phyloP scores from a whole-genome alignment of 140 eudicot genomes.

The Erigeron philadelphicus region DNA sequence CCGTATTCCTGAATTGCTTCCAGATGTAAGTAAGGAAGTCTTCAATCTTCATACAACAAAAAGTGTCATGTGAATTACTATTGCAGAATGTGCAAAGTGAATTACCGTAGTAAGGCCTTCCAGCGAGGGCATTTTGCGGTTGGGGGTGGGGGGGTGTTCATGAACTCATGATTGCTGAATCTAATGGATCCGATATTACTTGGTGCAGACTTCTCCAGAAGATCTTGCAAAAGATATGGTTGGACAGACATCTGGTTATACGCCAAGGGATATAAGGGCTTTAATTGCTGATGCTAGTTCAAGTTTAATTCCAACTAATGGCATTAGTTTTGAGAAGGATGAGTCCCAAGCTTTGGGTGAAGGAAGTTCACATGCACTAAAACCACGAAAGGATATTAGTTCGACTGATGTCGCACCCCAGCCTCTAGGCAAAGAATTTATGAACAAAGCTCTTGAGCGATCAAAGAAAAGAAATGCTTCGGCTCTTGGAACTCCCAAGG shows the following conservation, averaged over 20 bases:
- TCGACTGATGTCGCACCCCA: conserved; percentile 20
- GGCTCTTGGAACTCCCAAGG: conserved; percentile 11
- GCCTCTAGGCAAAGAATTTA: conserved; percentile 49
- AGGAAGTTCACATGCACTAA: conserved; percentile 24
- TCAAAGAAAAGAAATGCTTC: conserved; percentile 2
- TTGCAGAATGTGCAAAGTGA: no score
- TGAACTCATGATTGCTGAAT: conserved; percentile 22
- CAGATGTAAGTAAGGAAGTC: conserved; percentile 46
- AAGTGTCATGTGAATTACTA: no score
- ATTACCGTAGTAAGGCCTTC: no score
- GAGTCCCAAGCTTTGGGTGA: conserved; percentile 35
- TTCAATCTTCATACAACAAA: no score
- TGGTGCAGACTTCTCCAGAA: conserved; percentile 52
- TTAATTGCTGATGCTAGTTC: conserved; percentile 89
- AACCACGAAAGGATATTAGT: conserved; percentile 28
- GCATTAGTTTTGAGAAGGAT: conserved; percentile 23
- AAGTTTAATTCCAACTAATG: conserved; percentile 40
- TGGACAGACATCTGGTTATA: conserved; percentile 90
- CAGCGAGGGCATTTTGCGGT: no score
- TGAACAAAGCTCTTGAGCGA: conserved; percentile 15
- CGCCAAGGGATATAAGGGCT: conserved; percentile 84
- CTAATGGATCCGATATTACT: conserved; percentile 31
- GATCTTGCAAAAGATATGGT: conserved; percentile 72
- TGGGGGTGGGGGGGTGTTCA: no score
- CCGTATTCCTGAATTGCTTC: conserved; percentile 53